phyloP scores from a whole-genome alignment of 805 yeast genomes.

The Sugiyamaella boreocaroliniensis region DNA sequence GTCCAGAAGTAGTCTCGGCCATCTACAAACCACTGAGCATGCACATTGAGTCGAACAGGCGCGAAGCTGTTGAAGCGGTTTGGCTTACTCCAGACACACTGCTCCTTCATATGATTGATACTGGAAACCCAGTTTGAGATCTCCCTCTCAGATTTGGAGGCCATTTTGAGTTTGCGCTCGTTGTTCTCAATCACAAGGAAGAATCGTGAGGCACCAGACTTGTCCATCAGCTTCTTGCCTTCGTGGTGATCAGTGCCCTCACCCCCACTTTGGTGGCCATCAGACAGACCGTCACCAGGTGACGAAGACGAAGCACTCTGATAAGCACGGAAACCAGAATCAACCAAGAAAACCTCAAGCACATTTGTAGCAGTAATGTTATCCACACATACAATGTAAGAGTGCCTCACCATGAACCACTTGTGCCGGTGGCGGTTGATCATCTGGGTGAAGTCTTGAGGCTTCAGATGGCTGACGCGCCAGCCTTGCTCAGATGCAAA shows the following conservation, averaged over 20 bases:
- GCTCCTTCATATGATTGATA: constrained; percentile 57
- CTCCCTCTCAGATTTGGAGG: constrained; percentile 74
- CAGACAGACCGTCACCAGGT: constrained; percentile 18
- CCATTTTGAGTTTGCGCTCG: constrained; percentile 39
- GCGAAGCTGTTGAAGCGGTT: constrained; percentile 88
- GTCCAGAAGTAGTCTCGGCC: constrained; percentile 97
- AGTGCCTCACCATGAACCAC: constrained; percentile 84
- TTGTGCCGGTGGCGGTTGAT: constrained; percentile 83
- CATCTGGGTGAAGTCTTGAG: constrained; percentile 78
- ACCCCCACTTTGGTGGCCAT: constrained; percentile 18
- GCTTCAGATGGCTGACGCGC: constrained; percentile 84
- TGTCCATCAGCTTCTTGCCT: constrained; percentile 6
- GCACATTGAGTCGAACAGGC: constrained; percentile 76
- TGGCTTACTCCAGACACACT: constrained; percentile 62
- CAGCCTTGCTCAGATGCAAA: constrained; percentile 89
- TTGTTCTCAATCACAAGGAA: constrained; percentile 28
- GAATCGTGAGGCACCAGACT: constrained; percentile 14
- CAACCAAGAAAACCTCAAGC: constrained; percentile 87
- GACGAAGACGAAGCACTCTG: constrained; percentile 23
- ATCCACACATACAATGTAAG: constrained; percentile 79
- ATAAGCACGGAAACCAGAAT: constrained; percentile 53
- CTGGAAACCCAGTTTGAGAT: constrained; percentile 77
- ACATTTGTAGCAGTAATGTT: constrained; percentile 83
- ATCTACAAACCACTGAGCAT: constrained; percentile 96
- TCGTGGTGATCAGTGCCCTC: constrained; percentile 10